phyloP scores from a whole-genome alignment of 352 stramenopile species.

The Globisporangium alternatum region DNA sequence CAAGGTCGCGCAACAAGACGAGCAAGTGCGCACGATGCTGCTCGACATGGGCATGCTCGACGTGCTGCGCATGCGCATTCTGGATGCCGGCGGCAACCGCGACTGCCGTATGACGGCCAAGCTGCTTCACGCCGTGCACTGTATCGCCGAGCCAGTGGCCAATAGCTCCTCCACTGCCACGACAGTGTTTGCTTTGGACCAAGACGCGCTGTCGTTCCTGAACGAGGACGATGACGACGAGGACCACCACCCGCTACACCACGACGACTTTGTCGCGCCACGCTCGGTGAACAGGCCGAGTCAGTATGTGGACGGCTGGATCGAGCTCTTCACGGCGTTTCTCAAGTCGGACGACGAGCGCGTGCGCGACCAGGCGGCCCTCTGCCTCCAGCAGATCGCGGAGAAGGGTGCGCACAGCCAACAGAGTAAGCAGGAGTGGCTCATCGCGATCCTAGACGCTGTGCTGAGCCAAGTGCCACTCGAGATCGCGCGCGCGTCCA shows the following conservation, averaged over 20 bases:
- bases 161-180: neutral
- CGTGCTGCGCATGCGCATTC: slow-evolving; percentile 33
- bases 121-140: slow-evolving; percentile 51
- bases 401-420: slow-evolving; percentile 41
- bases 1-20: slow-evolving; percentile 34
- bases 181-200: slow-evolving; percentile 39
- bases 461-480: slow-evolving; percentile 55
- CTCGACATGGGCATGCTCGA: slow-evolving; percentile 38
- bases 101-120: slow-evolving; percentile 44
- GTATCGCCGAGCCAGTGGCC: slow-evolving; percentile 29
- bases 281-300: slow-evolving; percentile 30
- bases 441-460: slow-evolving; percentile 67
- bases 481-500: slow-evolving; percentile 41
- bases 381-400: slow-evolving; percentile 60
- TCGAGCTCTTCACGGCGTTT: slow-evolving; percentile 73
- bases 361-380: slow-evolving; percentile 45
- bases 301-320: slow-evolving; percentile 72
- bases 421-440: slow-evolving; percentile 69
- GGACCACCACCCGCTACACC: slow-evolving; percentile 46
- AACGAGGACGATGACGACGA: slow-evolving; percentile 39
- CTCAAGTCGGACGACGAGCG: slow-evolving; percentile 43
- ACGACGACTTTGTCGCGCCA: slow-evolving; percentile 57
- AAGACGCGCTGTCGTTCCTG: slow-evolving; percentile 61
- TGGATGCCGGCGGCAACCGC: slow-evolving; percentile 21
- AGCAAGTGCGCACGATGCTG: slow-evolving; percentile 33